These are phyloP conservation scores for Solanum sparsipilum DNA, from an alignment of 257 asterid species.

Conservation along the genomic window DNA sequence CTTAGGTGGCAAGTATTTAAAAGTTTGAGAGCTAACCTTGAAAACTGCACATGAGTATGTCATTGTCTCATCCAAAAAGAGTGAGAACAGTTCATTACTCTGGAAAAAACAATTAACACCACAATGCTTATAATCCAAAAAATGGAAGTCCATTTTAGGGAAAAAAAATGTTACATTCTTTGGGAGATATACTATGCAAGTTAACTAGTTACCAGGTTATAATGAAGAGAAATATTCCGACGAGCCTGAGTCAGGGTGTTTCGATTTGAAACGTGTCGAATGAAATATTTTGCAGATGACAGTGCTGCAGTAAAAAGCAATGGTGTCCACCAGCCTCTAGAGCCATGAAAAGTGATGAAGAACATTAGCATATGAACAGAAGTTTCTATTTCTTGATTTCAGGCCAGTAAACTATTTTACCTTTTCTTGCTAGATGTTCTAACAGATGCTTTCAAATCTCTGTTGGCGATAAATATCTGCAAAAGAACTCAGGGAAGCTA, in stretches of 20 bases:
- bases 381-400: background rate
- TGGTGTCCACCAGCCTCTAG: slow-evolving; percentile 99
- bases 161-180: background rate
- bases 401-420: slow-evolving; percentile 13
- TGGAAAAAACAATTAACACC: background rate
- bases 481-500: slow-evolving; percentile 5
- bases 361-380: background rate
- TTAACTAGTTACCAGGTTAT: slow-evolving; percentile 1
- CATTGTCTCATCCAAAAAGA: slow-evolving; percentile 38
- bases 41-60: slow-evolving; percentile 71
- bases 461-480: slow-evolving; percentile 56
- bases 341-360: slow-evolving; percentile 22
- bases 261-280: background rate
- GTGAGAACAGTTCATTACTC: slow-evolving; percentile 68
- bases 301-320: slow-evolving; percentile 47
- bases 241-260: no score
- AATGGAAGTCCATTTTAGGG: no score
- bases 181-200: background rate
- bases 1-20: background rate
- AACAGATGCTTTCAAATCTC: slow-evolving; percentile 42
- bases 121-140: no score
- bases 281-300: slow-evolving; percentile 80
- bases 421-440: slow-evolving; percentile 35
- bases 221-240: no score
- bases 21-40: slow-evolving; percentile 35